These are phyloP conservation scores for Kurtzmaniella natalensis DNA, from an alignment of 1,139 yeast genomes.

Conservation along the genomic window DNA sequence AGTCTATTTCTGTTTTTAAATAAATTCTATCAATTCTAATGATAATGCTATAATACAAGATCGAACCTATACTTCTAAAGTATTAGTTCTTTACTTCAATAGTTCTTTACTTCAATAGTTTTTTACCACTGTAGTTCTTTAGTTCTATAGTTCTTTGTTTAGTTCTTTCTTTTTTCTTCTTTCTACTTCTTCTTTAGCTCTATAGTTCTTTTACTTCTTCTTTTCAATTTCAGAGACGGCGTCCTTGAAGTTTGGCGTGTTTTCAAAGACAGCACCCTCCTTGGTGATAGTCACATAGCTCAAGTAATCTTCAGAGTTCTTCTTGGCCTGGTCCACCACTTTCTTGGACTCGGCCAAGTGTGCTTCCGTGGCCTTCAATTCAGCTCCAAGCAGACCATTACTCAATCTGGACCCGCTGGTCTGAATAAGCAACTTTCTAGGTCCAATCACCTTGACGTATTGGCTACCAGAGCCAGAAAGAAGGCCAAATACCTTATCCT, in stretches of 20 bases:
- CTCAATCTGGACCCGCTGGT: constrained; percentile 16
- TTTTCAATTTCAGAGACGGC: constrained; percentile 29
- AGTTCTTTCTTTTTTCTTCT: no score
- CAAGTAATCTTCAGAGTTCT: constrained; percentile 36
- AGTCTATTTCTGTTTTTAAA: no score
- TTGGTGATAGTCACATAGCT: constrained; percentile 43
- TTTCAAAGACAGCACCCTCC: constrained; percentile 34
- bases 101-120: not conserved
- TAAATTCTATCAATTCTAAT: no score
- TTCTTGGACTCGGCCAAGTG: not conserved
- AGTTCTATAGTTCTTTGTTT: not conserved
- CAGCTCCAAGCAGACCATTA: not conserved
- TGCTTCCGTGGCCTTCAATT: not conserved
- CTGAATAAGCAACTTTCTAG: constrained; percentile 51
- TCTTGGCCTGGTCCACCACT: no score
- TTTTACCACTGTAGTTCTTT: not conserved
- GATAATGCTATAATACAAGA: no score
- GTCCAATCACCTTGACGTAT: constrained; percentile 46
- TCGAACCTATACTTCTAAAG: no score
- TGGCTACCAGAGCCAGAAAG: constrained; percentile 4
- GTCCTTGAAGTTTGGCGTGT: constrained; percentile 38
- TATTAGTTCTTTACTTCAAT: no score
- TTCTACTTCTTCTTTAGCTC: no score
- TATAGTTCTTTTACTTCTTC: no score
- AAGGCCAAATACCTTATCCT: constrained; percentile 21